Evolutionary conservation across 2,329 filamentous ascomycete genomes (phyloP).

Genomic region (Ophiocordyceps robertsii): DNA sequence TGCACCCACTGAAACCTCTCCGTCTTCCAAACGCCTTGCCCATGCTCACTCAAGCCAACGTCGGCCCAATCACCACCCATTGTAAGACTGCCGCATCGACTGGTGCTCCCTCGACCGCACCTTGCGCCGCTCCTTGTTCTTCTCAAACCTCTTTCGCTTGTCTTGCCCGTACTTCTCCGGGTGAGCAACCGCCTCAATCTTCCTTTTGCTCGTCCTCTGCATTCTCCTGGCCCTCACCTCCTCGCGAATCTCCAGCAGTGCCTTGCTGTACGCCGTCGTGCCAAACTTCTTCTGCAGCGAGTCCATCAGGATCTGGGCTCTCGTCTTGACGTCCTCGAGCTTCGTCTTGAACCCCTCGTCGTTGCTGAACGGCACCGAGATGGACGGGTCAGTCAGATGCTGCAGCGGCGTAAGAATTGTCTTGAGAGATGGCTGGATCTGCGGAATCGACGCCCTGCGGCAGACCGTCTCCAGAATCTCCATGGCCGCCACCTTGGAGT

Average conservation of each 20-base stretch:
- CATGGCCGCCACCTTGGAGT: conserved; percentile 64
- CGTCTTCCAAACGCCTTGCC: conserved; percentile 11
- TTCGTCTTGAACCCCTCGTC: conserved; percentile 56
- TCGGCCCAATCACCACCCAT: conserved; percentile 18
- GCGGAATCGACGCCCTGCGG: conserved; percentile 41
- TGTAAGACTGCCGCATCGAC: conserved; percentile 59
- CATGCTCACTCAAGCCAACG: conserved; percentile 4
- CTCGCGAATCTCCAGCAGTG: conserved; percentile 59
- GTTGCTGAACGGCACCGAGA: conserved; percentile 56
- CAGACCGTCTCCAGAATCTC: conserved; percentile 60
- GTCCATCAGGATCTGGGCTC: conserved; percentile 67
- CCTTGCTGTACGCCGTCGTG: conserved; percentile 62
- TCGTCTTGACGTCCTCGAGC: conserved; percentile 58
- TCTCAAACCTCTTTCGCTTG: conserved; percentile 74
- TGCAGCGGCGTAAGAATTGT: conserved; percentile 50
- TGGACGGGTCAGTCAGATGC: conserved; percentile 70
- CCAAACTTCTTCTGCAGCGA: conserved; percentile 76
- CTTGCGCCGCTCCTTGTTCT: conserved; percentile 73
- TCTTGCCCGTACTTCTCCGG: conserved; percentile 67
- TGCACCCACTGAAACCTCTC: background rate
- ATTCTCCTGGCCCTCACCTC: conserved; percentile 59
- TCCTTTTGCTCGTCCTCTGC: conserved; percentile 68
- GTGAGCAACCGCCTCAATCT: conserved; percentile 72
- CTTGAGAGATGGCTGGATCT: conserved; percentile 50
- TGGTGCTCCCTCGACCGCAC: conserved; percentile 62